phyloP scores from a whole-genome alignment of 2,329 filamentous ascomycete species.

The Fusarium veterinarium region DNA sequence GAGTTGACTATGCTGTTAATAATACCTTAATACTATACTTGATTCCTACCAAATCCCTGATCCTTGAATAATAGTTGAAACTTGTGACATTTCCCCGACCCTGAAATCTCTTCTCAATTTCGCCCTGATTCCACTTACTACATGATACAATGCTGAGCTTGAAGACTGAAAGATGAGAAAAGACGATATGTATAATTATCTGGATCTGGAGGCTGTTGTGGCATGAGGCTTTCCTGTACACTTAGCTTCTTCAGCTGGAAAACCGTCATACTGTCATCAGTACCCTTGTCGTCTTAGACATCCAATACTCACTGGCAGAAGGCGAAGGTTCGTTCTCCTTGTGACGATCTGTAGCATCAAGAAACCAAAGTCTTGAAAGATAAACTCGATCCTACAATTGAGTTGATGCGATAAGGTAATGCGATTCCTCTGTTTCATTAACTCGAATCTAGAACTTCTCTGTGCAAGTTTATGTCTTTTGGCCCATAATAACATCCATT shows the following conservation, averaged over 20 bases:
- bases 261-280: fast-evolving
- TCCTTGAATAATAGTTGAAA: too few relatives aligned
- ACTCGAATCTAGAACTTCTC: fast-evolving
- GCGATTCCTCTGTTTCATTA: not conserved
- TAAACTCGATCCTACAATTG: not conserved
- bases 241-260: fast-evolving
- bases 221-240: not conserved
- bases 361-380: too few relatives aligned
- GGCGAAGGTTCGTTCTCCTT: fast-evolving
- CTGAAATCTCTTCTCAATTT: too few relatives aligned
- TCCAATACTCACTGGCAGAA: fast-evolving
- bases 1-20: not conserved
- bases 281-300: not conserved
- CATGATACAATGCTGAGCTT: not conserved
- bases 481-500: not conserved
- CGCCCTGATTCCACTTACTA: not conserved
- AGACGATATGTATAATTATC: not conserved
- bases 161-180: not conserved
- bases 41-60: not conserved
- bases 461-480: fast-evolving
- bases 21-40: not conserved
- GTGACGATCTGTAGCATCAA: fast-evolving
- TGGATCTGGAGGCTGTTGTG: not conserved
- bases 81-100: fast-evolving
- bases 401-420: fast-evolving